Base-by-base conservation (phyloP, 768 basidiomycete genomes). In the Lentinula boryana region DNA sequence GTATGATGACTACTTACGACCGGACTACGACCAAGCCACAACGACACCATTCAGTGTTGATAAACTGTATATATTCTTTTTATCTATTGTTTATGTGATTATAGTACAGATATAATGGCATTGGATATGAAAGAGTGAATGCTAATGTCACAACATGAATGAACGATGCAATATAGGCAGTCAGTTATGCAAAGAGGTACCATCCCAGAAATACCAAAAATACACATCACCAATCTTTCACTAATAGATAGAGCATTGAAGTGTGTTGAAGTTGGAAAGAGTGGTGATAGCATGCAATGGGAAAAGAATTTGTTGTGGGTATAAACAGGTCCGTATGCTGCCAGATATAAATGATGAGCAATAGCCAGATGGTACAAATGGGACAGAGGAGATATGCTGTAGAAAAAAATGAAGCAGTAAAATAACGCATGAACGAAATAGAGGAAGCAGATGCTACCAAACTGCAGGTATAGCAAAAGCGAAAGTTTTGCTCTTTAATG, bases 401-500 rank as follows among this genome's bases (percentile, higher is more conserved):
- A 16, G 67, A 61, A 33, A 38, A 62, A 59, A 60, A 62, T 60
- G 55, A 65, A 69, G 64, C 66, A 65, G 60, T 56, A 63, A 59
- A 58, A 64, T 61, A 65, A 72, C 56, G 63, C 36, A 58, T 56
- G 49, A 56, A 51, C 60, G 62, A 61, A 48, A 57, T n/a, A 32
- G 62, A 70, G 68, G 67, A 52, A 62, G 65, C 64, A 67, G 27
- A 41, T 51, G 68, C 77, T 78, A 88, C 87, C 87, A 88, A 18
- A 77, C 75, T 1, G 85, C 76, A 0, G 85, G 84, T 1, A 80
- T 73, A 10, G 87, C 87, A 62, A 82, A 80, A 0, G 87, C 85
- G 48, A 86, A 88, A 78, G 86, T 86, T 69, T 85, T 83, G 5
- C 70, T 68, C 70, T 87, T 87, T 49, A 83, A 72, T 0, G 80